A percentile compares a stretch with the other conserved stretches of the same genome.
Evolutionary conservation across 2,329 filamentous ascomycete genomes (phyloP).

Genomic region (Ceratocystis cacaofunesta): DNA sequence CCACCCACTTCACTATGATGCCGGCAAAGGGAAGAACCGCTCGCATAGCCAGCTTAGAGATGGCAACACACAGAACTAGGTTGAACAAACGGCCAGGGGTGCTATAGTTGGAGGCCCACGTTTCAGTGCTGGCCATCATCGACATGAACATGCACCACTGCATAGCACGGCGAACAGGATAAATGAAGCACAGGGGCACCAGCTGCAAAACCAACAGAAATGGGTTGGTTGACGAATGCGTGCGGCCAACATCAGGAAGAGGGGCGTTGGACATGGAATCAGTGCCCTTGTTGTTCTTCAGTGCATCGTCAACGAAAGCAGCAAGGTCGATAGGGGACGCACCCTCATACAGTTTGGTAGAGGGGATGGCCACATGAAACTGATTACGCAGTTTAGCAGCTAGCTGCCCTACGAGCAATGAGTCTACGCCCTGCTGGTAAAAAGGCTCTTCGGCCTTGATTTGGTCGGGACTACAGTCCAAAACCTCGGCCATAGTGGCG

Average conservation of each 20-base stretch:
- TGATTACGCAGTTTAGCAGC: slow-evolving; percentile 36
- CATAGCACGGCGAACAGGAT: slow-evolving; percentile 35
- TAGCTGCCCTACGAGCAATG: slow-evolving; percentile 37
- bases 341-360: slow-evolving; percentile 36
- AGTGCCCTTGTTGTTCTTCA: slow-evolving; percentile 13
- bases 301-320: slow-evolving; percentile 26
- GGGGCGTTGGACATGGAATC: slow-evolving; percentile 13
- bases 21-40: slow-evolving; percentile 31
- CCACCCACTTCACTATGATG: slow-evolving; percentile 39
- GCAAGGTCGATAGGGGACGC: slow-evolving; percentile 31
- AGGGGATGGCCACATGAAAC: slow-evolving; percentile 34
- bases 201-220: slow-evolving; percentile 36
- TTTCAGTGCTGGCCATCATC: slow-evolving; percentile 28
- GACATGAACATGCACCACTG: slow-evolving; percentile 40
- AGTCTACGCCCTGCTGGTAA: slow-evolving; percentile 39
- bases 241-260: slow-evolving; percentile 27
- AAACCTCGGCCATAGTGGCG: slow-evolving; percentile 31
- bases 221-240: slow-evolving; percentile 35
- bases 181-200: slow-evolving; percentile 34
- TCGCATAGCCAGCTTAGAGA: slow-evolving; percentile 28
- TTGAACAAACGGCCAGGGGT: slow-evolving; percentile 34
- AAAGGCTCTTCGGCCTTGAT: slow-evolving; percentile 32
- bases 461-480: slow-evolving; percentile 28
- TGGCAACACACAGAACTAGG: slow-evolving; percentile 31
- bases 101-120: slow-evolving; percentile 27